Conservation (phyloP, 352 stramenopile species). For the Pythium chondricola region DNA sequence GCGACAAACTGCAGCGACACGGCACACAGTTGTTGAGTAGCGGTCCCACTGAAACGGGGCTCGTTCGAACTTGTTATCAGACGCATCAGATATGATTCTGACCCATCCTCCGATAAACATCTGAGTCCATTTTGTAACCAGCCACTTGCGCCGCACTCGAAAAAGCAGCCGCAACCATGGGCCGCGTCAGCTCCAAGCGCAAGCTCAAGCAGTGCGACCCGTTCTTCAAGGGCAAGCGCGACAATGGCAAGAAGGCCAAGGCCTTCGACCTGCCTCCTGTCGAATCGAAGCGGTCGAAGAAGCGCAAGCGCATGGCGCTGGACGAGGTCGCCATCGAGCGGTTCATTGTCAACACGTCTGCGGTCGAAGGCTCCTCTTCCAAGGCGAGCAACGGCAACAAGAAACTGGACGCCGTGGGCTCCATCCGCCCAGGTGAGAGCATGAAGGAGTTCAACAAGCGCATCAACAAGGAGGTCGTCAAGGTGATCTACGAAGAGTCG, state of each 20-base stretch:
- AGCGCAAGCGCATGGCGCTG: constrained; percentile 58
- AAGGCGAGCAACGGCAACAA: constrained; percentile 14
- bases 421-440: constrained; percentile 59
- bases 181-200: constrained; percentile 62
- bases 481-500: constrained; percentile 78
- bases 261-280: constrained; percentile 61
- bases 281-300: constrained; percentile 74
- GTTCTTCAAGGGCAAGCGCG: constrained; percentile 80
- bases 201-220: constrained; percentile 85
- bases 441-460: constrained; percentile 85
- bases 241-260: constrained; percentile 66
- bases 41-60: too few relatives aligned
- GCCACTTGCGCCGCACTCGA: too few relatives aligned
- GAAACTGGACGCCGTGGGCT: constrained; percentile 37
- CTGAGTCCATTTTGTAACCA: too few relatives aligned
- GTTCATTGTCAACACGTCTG: constrained; percentile 50
- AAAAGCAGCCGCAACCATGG: too few relatives aligned
- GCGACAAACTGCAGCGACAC: too few relatives aligned
- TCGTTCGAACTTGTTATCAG: too few relatives aligned
- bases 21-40: too few relatives aligned
- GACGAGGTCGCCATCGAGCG: constrained; percentile 59
- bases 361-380: constrained; percentile 18
- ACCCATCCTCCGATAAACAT: too few relatives aligned
- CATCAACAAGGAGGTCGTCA: constrained; percentile 77
- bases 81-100: too few relatives aligned